Conservation (phyloP, 768 basidiomycete species). For the Pisolithus sp. region DNA sequence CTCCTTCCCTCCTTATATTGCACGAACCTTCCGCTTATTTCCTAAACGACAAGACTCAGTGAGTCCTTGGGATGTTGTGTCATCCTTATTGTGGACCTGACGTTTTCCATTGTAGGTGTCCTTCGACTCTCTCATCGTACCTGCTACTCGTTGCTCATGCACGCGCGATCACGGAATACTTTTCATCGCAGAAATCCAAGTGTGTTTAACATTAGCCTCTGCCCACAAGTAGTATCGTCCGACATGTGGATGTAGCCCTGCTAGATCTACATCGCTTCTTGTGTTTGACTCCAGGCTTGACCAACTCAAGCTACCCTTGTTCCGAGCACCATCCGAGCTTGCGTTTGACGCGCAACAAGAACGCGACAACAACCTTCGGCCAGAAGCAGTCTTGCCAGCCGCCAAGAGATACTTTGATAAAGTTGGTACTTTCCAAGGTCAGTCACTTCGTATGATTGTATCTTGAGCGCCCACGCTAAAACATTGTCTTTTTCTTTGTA, state of each 20-base stretch:
- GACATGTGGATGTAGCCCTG: conserved; percentile 6
- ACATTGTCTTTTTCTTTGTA: neutral
- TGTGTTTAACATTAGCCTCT: conserved; percentile 6
- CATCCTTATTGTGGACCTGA: neutral
- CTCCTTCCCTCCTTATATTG: conserved; percentile 52
- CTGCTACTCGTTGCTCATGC: conserved; percentile 43
- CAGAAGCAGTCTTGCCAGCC: conserved; percentile 34
- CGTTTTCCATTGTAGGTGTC: neutral
- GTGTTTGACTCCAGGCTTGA: conserved; percentile 59
- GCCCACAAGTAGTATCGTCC: neutral
- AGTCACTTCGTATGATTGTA: conserved; percentile 20
- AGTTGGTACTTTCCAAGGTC: conserved; percentile 38
- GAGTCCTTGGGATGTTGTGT: conserved; percentile 6
- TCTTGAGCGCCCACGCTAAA: neutral
- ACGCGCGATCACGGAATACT: conserved; percentile 34
- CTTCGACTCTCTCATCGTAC: conserved; percentile 43
- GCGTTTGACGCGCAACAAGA: conserved; percentile 12
- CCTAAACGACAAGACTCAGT: conserved; percentile 18
- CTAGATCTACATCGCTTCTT: conserved; percentile 32
- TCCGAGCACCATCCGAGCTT: conserved; percentile 22
- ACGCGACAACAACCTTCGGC: conserved; percentile 16
- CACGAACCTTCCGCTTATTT: conserved; percentile 59
- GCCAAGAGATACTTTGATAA: conserved; percentile 53
- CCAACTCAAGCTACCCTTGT: conserved; percentile 43
- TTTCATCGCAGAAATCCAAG: conserved; percentile 25